phyloP scores from a whole-genome alignment of 2,329 filamentous ascomycete genomes.

The Sclerotiophoma versabilis region DNA sequence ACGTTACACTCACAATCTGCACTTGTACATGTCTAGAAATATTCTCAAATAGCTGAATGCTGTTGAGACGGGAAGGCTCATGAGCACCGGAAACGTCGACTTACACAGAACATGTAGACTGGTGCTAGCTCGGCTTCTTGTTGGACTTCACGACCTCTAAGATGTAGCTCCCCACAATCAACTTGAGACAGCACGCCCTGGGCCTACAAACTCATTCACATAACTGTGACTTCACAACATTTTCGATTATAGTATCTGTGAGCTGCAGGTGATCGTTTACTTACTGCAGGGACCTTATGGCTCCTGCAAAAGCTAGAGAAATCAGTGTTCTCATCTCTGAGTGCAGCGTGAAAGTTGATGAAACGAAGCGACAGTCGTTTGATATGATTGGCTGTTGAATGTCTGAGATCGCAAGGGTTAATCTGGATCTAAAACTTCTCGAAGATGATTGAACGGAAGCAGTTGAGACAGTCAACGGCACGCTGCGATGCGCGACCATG shows the following conservation, averaged over 20 bases:
- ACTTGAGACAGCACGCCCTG: too few species aligned
- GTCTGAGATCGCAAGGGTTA: not conserved
- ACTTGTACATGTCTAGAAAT: slow-evolving; percentile 1
- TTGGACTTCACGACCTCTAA: not conserved
- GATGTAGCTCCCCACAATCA: not conserved
- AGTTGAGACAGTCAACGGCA: not conserved
- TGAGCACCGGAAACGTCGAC: not conserved
- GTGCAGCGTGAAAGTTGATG: not conserved
- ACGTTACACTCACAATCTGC: slow-evolving; percentile 9
- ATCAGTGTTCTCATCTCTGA: not conserved
- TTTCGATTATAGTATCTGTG: too few species aligned
- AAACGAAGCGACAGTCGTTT: not conserved
- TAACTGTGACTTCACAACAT: too few species aligned
- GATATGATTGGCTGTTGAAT: not conserved
- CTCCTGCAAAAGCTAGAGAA: not conserved
- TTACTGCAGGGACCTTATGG: not conserved
- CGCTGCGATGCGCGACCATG: not conserved
- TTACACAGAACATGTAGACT: not conserved
- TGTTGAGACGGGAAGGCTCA: slow-evolving; percentile 5
- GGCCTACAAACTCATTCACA: too few species aligned
- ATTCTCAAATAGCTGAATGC: not conserved
- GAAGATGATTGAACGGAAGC: not conserved
- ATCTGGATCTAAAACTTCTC: not conserved
- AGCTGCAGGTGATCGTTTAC: not conserved
- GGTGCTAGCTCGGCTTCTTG: not conserved